Conservation (phyloP, 73 alveolate genomes). For the Tetrahymena borealis region DNA sequence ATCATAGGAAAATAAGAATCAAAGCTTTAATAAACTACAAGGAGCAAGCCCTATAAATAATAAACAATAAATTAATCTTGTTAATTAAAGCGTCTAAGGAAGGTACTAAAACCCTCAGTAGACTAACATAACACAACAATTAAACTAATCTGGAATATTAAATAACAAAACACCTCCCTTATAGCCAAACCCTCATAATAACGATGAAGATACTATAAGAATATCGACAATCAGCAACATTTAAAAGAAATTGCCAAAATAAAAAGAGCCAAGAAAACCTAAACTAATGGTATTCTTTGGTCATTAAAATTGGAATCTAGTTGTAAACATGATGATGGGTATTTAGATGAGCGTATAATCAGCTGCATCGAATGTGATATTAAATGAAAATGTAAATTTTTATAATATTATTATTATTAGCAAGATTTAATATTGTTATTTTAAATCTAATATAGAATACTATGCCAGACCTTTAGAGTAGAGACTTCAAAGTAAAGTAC, state of each 20-base stretch:
- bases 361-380: background rate
- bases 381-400: background rate
- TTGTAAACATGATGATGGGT: constrained; percentile 87
- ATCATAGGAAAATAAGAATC: background rate
- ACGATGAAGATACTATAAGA: background rate
- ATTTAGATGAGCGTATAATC: constrained; percentile 74
- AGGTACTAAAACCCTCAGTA: too few species aligned
- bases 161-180: background rate
- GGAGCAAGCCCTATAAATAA: background rate
- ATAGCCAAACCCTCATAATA: background rate
- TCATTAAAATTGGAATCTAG: constrained; percentile 72
- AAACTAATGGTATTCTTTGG: constrained; percentile 33
- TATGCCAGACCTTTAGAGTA: constrained; percentile 41
- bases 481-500: constrained; percentile 61
- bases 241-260: background rate
- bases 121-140: background rate
- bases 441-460: constrained; percentile 39
- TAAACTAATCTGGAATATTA: background rate
- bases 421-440: background rate
- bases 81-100: background rate
- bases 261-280: background rate
- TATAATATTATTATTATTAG: background rate
- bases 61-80: background rate
- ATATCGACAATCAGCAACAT: background rate
- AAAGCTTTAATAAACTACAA: background rate